These are phyloP conservation scores for Chalciporus chontae DNA, from an alignment of 768 basidiomycete genomes.

Conservation along the genomic window DNA sequence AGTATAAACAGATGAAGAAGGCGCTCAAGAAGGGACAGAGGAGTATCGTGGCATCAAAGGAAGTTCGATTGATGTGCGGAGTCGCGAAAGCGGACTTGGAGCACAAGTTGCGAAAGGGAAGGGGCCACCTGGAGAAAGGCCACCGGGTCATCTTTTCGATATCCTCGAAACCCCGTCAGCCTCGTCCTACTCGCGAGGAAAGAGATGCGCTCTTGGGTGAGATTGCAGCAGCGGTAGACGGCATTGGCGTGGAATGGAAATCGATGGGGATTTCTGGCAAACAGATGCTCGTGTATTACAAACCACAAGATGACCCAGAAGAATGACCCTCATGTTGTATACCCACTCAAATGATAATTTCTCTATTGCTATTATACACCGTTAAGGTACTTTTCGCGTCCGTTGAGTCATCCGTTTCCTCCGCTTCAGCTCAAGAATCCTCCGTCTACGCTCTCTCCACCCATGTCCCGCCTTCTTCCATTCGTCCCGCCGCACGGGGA, in stretches of 20 bases:
- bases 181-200: slow-evolving; percentile 34
- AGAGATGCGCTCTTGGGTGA: slow-evolving; percentile 45
- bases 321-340: slow-evolving; percentile 1
- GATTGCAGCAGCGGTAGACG: slow-evolving; percentile 40
- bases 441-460: slow-evolving; percentile 21
- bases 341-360: slow-evolving; percentile 8
- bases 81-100: slow-evolving; percentile 54
- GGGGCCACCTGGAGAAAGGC: slow-evolving; percentile 58
- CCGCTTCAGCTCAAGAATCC: neutral
- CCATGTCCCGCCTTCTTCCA: slow-evolving; percentile 21
- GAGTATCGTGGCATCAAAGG: slow-evolving; percentile 44
- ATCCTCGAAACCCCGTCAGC: slow-evolving; percentile 44
- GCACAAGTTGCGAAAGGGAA: slow-evolving; percentile 62
- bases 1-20: slow-evolving; percentile 35
- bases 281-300: slow-evolving; percentile 40
- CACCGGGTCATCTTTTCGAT: slow-evolving; percentile 54
- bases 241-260: slow-evolving; percentile 54
- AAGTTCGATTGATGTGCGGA: slow-evolving; percentile 71
- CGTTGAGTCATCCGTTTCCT: slow-evolving; percentile 4
- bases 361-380: slow-evolving; percentile 24
- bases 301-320: slow-evolving; percentile 14
- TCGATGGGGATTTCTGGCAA: slow-evolving; percentile 37
- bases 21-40: slow-evolving; percentile 31
- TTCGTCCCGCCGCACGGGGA: slow-evolving; percentile 28
- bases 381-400: slow-evolving; percentile 25